Evolutionary conservation across 2,329 filamentous ascomycete species (phyloP).

Genomic region (Scedosporium boydii): DNA sequence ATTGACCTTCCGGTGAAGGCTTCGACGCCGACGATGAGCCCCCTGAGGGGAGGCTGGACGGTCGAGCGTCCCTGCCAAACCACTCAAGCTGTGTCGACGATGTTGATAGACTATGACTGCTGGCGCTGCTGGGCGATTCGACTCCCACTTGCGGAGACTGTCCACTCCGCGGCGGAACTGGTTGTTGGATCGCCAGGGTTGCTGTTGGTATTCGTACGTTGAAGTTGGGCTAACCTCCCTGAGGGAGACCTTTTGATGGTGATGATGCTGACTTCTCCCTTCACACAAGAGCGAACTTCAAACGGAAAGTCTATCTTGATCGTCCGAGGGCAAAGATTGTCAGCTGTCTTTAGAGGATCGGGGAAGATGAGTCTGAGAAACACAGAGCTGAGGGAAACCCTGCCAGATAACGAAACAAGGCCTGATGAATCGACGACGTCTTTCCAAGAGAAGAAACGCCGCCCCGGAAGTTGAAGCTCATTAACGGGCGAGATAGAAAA

Average conservation of each 20-base stretch:
- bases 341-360: not conserved
- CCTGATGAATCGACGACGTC: no score
- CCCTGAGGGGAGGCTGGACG: not conserved
- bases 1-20: not conserved
- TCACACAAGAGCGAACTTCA: not conserved
- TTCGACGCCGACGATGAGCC: not conserved
- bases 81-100: not conserved
- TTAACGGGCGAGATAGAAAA: no score
- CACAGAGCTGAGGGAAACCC: no score
- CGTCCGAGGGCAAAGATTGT: not conserved
- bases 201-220: not conserved
- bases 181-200: not conserved
- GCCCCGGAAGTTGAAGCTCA: no score
- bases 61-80: not conserved
- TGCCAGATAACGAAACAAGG: no score
- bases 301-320: no score
- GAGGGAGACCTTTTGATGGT: not conserved
- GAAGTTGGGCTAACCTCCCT: not conserved
- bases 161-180: not conserved
- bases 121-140: not conserved
- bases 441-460: no score
- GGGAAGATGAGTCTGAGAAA: not conserved
- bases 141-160: not conserved
- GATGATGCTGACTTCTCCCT: not conserved
- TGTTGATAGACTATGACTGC: not conserved